Base-by-base conservation (phyloP, 306 rosid species). In the Quercus bicolor region DNA sequence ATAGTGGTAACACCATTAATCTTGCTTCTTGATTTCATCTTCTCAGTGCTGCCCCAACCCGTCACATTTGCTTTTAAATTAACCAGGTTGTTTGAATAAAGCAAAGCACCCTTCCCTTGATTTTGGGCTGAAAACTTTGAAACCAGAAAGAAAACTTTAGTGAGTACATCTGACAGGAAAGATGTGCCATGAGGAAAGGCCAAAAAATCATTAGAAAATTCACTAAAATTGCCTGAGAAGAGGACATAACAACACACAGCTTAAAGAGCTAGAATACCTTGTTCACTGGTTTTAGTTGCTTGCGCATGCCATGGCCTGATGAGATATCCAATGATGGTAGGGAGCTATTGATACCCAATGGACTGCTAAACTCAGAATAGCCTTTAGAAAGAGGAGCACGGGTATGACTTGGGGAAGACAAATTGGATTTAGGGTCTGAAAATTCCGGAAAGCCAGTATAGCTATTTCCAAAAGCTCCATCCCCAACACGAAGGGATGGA, bases 31-130 rank as follows among this genome's bases (percentile, higher is more conserved):
- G 81, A 62, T 85, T 92, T 92, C 74, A 80, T 61, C 84, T 89
- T 92, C 11, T 92, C 97, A 54, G 84, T 56, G 70, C 87, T 78
- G 70, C 84, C 87, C 94, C 94, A 90, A 21, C 83, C 79, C 84
- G 85, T 88, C 4, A 85, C 79, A 81, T 73, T 84, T 20, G 86
- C 56, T 82, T 90, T 87, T 60, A 75, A 75, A 77, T 79, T 83
- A 66, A 77, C 81, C 19, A 86, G 76, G 79, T 80, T 88, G 88
- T 84, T 86, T 60, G 91, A 81, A 85, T 80, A 83, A 70, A 75
- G 83, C 65, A 77, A 77, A 69, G 88, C 91, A 80, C 86, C 77
- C 72, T 91, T 90, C 72, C 86, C 90, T 81, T 89, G 93, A 76
- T 75, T 86, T 84, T 82, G 90, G 34, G 87, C 9, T 1, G 97